phyloP scores from a whole-genome alignment of 306 rosid species.

The Cyamopsis tetragonoloba region DNA sequence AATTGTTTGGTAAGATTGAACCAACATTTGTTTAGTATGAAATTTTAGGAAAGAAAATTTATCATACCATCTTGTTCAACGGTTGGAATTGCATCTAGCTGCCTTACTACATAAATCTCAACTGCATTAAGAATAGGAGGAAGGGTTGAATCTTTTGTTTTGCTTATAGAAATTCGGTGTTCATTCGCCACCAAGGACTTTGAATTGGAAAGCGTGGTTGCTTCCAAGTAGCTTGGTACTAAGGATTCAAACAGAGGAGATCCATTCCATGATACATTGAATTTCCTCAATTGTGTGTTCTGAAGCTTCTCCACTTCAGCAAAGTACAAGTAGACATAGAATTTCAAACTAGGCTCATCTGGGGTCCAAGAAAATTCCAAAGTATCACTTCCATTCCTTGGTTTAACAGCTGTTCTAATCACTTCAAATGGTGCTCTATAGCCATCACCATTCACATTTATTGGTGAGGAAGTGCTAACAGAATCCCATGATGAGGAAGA shows the following conservation, averaged over 20 bases:
- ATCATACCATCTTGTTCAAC: slow-evolving; percentile 49
- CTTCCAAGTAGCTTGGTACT: slow-evolving; percentile 33
- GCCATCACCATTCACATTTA: slow-evolving; percentile 41
- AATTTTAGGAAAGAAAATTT: not conserved
- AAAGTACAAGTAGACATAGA: slow-evolving; percentile 48
- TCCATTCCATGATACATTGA: slow-evolving; percentile 58
- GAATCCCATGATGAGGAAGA: slow-evolving; percentile 47
- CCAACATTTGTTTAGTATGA: not conserved
- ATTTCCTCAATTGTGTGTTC: slow-evolving; percentile 46
- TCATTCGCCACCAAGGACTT: slow-evolving; percentile 50
- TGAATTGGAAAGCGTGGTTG: slow-evolving; percentile 34
- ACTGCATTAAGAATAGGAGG: slow-evolving; percentile 66
- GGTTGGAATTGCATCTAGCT: slow-evolving; percentile 36
- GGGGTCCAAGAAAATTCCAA: slow-evolving; percentile 51
- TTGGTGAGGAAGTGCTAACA: slow-evolving; percentile 26
- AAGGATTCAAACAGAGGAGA: slow-evolving; percentile 40
- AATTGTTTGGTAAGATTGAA: not conserved
- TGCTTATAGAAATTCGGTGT: slow-evolving; percentile 51
- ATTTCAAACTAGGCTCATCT: slow-evolving; percentile 31
- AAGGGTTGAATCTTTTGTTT: slow-evolving; percentile 44
- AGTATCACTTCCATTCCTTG: slow-evolving; percentile 31
- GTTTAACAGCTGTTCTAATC: slow-evolving; percentile 45
- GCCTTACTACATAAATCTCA: slow-evolving; percentile 45
- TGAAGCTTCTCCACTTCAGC: slow-evolving; percentile 51
- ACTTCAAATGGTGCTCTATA: slow-evolving; percentile 52